phyloP scores from a whole-genome alignment of 805 yeast species.

The Hemisphaericaspora nanyangensis region DNA sequence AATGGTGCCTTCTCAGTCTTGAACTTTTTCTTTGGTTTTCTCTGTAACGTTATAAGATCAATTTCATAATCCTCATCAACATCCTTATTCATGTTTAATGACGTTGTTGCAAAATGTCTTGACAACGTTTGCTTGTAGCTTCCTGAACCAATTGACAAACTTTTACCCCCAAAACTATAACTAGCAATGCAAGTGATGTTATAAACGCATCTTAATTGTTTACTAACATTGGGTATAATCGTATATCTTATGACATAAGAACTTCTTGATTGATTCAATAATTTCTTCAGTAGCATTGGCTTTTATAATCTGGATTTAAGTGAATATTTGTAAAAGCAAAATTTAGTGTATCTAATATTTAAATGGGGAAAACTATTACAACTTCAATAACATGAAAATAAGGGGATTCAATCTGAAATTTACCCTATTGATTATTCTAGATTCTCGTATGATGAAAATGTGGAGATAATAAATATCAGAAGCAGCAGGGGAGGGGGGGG shows the following conservation, averaged over 20 bases:
- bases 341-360: too few species aligned
- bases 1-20: not conserved
- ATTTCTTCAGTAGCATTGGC: not conserved
- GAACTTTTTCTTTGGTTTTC: conserved; percentile 10
- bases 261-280: not conserved
- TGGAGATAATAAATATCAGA: too few species aligned
- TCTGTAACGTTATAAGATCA: conserved; percentile 19
- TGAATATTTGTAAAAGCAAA: too few species aligned
- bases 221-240: not conserved
- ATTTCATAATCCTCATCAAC: conserved; percentile 19
- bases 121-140: not conserved
- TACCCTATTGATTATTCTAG: too few species aligned
- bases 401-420: too few species aligned
- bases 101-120: not conserved
- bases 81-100: not conserved
- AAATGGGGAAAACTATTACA: too few species aligned
- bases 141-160: not conserved
- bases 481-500: too few species aligned
- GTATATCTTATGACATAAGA: not conserved
- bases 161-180: not conserved
- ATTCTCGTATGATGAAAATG: too few species aligned
- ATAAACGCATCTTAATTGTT: not conserved
- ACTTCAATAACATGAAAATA: too few species aligned
- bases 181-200: not conserved
- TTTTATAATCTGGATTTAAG: too few species aligned